Conservation (phyloP, 345 rosid genomes). For the Xanthoceras sorbifolium region DNA sequence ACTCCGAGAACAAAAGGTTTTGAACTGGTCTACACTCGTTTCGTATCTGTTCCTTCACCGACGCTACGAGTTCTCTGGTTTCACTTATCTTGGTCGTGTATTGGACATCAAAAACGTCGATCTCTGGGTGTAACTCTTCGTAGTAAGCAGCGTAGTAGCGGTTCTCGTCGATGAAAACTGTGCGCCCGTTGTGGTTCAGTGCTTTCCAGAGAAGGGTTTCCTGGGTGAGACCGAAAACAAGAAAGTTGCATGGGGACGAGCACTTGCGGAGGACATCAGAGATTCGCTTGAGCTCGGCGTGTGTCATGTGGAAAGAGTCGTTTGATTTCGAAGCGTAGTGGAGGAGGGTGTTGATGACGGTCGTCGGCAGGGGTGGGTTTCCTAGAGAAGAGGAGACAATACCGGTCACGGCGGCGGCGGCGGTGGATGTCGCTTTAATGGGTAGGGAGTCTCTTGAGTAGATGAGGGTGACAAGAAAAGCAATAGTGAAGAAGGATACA, state of each 20-base stretch:
- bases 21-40: conserved; percentile 94
- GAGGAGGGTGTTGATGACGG: conserved; percentile 73
- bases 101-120: conserved; percentile 89
- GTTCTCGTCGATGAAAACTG: conserved; percentile 88
- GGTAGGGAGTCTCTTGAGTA: conserved; percentile 68
- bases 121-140: conserved; percentile 87
- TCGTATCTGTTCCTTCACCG: conserved; percentile 53
- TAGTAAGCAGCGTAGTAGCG: conserved; percentile 90
- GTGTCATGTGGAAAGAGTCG: conserved; percentile 72
- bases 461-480: conserved; percentile 74
- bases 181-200: conserved; percentile 82
- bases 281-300: conserved; percentile 71
- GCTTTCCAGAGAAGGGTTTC: conserved; percentile 97
- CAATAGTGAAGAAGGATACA: conserved; percentile 77
- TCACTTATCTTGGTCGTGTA: conserved; percentile 82
- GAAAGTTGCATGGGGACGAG: conserved; percentile 81
- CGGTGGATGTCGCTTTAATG: conserved; percentile 25
- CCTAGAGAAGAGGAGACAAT: conserved; percentile 32
- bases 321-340: conserved; percentile 86
- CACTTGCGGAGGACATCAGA: conserved; percentile 83
- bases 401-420: conserved; percentile 23
- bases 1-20: conserved; percentile 85
- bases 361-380: conserved; percentile 50
- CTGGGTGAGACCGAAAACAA: conserved; percentile 85
- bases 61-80: conserved; percentile 53